Evolutionary conservation across 1,284 basidiomycete genomes (phyloP).

Genomic region (Cutaneotrichosporon cyanovorans): DNA sequence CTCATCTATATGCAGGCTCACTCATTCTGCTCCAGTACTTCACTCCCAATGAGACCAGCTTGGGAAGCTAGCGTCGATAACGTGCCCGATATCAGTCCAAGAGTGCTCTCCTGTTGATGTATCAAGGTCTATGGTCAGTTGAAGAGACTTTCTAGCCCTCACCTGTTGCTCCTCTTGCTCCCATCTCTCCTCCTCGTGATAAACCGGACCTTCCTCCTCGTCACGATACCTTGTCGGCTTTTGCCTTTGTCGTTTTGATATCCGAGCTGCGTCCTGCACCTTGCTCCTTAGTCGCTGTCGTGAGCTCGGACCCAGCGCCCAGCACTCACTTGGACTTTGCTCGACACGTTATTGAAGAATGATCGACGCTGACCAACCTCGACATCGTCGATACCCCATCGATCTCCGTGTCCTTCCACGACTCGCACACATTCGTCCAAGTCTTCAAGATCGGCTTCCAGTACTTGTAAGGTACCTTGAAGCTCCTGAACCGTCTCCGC

Average conservation of each 20-base stretch:
- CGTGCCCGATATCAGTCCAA: constrained; percentile 76
- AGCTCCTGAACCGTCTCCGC: constrained; percentile 51
- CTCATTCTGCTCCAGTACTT: constrained; percentile 82
- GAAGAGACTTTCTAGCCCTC: background rate
- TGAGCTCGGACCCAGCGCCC: background rate
- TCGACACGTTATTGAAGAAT: constrained; percentile 65
- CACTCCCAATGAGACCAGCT: constrained; percentile 80
- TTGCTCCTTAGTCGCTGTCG: constrained; percentile 1
- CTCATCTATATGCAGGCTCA: constrained; percentile 43
- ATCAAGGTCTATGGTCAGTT: constrained; percentile 60
- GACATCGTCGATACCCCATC: constrained; percentile 67
- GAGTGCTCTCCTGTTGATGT: constrained; percentile 72
- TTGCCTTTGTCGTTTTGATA: background rate
- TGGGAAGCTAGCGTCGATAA: constrained; percentile 72
- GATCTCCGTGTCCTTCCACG: constrained; percentile 68
- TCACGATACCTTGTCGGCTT: constrained; percentile 1
- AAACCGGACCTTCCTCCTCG: constrained; percentile 24
- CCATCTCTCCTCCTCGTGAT: constrained; percentile 58
- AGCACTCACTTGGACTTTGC: constrained; percentile 65
- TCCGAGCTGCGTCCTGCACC: background rate
- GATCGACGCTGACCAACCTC: constrained; percentile 65
- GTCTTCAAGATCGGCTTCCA: constrained; percentile 79
- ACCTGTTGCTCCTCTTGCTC: constrained; percentile 75
- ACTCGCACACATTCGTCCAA: constrained; percentile 82
- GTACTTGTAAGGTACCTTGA: constrained; percentile 61